Evolutionary conservation across 108 stramenopile species (phyloP).

Genomic region (Conticribra guillardii): DNA sequence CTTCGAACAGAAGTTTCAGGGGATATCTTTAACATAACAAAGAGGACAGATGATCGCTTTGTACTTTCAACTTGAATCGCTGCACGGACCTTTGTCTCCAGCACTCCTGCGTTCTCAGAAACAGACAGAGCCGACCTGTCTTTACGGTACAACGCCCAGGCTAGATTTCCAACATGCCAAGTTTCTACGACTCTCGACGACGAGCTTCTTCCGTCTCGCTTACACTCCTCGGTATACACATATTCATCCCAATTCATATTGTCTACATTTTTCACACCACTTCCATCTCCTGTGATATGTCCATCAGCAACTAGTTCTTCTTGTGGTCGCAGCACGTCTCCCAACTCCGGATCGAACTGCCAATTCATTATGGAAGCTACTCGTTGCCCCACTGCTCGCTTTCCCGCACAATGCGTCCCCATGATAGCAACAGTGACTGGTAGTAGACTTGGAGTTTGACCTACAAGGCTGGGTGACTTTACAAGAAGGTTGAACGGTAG

Average conservation of each 20-base stretch:
- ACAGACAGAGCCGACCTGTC: no score
- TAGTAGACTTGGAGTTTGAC: background rate
- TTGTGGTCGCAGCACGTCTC: constrained; percentile 22
- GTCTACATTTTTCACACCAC: background rate
- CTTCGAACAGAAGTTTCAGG: constrained; percentile 16
- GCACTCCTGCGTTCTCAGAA: constrained; percentile 10
- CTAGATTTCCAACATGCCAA: constrained; percentile 41
- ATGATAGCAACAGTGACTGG: constrained; percentile 22
- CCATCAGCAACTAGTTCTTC: constrained; percentile 17
- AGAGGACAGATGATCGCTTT: background rate
- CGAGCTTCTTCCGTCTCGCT: background rate
- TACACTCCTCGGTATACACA: constrained; percentile 11
- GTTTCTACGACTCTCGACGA: constrained; percentile 39
- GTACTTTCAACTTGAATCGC: constrained; percentile 14
- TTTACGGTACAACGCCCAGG: no score
- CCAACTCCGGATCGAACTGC: constrained; percentile 35
- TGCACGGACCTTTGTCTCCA: background rate
- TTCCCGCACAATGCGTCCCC: constrained; percentile 36
- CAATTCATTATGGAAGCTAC: constrained; percentile 27
- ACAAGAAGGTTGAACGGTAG: constrained; percentile 3
- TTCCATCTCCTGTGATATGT: constrained; percentile 40
- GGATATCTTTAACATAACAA: constrained; percentile 25
- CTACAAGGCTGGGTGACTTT: background rate
- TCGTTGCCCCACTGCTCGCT: constrained; percentile 23
- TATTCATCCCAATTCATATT: constrained; percentile 29